Conservation (phyloP, 345 rosid species). For the Pseudoturritis turrita region DNA sequence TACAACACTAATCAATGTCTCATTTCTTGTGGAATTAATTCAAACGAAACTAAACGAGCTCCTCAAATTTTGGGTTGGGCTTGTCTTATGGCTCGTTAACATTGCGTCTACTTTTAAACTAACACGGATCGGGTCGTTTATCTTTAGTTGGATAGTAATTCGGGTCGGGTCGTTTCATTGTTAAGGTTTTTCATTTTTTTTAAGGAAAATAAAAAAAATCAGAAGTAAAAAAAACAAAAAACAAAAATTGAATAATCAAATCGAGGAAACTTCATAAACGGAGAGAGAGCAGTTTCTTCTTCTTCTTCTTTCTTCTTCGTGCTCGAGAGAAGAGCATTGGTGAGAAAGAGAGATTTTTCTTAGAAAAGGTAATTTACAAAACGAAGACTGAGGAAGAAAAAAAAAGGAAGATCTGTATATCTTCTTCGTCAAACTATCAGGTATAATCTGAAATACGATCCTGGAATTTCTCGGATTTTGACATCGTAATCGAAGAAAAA, state of each 20-base stretch:
- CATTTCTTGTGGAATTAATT: too few species aligned
- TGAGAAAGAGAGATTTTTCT: conserved; percentile 2
- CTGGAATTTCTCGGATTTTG: conserved; percentile 6
- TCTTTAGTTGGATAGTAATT: neutral
- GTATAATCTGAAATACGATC: conserved; percentile 30
- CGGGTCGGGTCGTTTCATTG: neutral
- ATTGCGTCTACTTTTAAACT: neutral
- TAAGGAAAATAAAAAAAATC: neutral
- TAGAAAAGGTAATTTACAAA: neutral
- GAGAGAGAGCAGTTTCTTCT: conserved; percentile 9
- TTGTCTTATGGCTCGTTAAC: neutral
- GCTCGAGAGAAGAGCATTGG: conserved; percentile 25
- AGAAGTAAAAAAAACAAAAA: neutral
- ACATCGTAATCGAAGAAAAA: neutral
- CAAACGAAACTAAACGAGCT: too few species aligned
- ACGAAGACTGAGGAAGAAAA: neutral
- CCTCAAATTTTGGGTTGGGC: conserved; percentile 3
- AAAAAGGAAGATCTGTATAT: conserved; percentile 24
- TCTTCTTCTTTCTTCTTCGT: conserved; percentile 32
- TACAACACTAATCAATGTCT: too few species aligned
- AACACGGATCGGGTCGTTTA: neutral
- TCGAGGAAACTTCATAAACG: conserved; percentile 24
- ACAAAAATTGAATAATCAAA: conserved; percentile 24
- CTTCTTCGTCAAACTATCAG: conserved; percentile 16
- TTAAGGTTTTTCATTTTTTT: neutral